These are phyloP conservation scores for Porogramme epimiltina DNA, from an alignment of 1,284 basidiomycete genomes.

Conservation along the genomic window DNA sequence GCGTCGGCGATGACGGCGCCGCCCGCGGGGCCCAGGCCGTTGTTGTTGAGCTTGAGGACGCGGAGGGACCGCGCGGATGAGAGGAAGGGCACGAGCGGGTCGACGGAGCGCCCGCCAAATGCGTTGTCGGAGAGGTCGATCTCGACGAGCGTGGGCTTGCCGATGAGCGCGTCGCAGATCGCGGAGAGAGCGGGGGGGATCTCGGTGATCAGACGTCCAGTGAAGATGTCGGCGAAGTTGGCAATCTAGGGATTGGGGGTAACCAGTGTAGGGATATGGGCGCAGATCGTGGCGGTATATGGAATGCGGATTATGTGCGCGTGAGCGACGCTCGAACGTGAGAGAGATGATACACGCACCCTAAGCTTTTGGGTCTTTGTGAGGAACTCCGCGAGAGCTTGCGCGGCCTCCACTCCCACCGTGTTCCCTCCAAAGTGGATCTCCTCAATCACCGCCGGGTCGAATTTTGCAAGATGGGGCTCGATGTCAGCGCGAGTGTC, in stretches of 20 bases:
- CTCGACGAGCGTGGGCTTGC: conserved; percentile 81
- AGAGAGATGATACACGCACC: conserved; percentile 36
- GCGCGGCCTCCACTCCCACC: conserved; percentile 90
- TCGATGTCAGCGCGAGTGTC: conserved; percentile 80
- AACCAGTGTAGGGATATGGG: background rate
- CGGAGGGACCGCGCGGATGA: conserved; percentile 78
- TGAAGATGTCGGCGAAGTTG: conserved; percentile 98
- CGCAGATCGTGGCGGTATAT: background rate
- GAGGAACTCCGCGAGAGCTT: conserved; percentile 84
- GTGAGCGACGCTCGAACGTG: background rate
- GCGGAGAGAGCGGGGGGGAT: conserved; percentile 90
- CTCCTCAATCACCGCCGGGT: conserved; percentile 77
- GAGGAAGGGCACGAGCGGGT: conserved; percentile 92
- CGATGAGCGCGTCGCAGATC: conserved; percentile 85
- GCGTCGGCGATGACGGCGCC: conserved; percentile 88
- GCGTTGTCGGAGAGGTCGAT: conserved; percentile 96
- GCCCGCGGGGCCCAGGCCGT: conserved; percentile 93
- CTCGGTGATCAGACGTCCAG: conserved; percentile 93
- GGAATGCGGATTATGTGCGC: background rate
- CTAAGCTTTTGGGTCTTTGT: conserved; percentile 72
- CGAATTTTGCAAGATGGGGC: conserved; percentile 71
- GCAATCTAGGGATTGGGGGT: conserved; percentile 64
- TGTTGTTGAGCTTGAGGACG: conserved; percentile 93
- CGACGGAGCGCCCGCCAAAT: conserved; percentile 94
- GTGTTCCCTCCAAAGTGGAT: conserved; percentile 96